These are phyloP conservation scores for Delonix regia DNA, from an alignment of 306 rosid species.

Conservation along the genomic window DNA sequence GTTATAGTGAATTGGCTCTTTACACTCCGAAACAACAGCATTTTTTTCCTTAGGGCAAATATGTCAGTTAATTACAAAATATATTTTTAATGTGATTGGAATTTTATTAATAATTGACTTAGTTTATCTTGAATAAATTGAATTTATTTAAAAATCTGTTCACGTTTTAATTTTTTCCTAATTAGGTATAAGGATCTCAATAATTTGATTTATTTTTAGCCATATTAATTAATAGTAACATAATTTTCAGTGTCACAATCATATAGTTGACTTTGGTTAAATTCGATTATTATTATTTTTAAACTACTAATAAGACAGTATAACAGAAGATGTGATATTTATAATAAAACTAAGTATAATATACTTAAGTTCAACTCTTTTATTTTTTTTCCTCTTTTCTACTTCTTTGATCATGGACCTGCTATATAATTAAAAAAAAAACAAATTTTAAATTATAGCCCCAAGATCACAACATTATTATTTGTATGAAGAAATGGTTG, in stretches of 20 bases:
- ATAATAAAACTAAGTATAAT: not conserved
- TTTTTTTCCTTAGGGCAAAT: not conserved
- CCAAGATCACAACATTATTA: too few species aligned
- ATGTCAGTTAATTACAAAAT: too few species aligned
- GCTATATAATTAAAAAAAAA: too few species aligned
- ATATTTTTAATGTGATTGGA: too few species aligned
- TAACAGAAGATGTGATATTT: not conserved
- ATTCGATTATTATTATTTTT: not conserved
- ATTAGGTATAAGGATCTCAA: not conserved
- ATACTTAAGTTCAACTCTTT: not conserved
- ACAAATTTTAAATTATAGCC: too few species aligned
- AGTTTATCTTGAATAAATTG: too few species aligned
- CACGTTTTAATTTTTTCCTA: not conserved
- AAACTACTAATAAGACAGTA: not conserved
- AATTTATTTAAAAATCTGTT: not conserved
- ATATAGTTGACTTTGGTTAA: not conserved
- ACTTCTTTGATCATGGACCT: not conserved
- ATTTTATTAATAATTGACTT: too few species aligned
- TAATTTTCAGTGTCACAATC: not conserved
- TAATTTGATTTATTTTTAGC: not conserved
- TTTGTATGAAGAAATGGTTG: too few species aligned
- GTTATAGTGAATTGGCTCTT: not conserved
- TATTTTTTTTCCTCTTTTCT: not conserved
- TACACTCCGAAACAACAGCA: not conserved
- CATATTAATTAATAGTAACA: not conserved